phyloP scores from a whole-genome alignment of 192 early-diverging fungal species.

The Entomortierella parvispora region DNA sequence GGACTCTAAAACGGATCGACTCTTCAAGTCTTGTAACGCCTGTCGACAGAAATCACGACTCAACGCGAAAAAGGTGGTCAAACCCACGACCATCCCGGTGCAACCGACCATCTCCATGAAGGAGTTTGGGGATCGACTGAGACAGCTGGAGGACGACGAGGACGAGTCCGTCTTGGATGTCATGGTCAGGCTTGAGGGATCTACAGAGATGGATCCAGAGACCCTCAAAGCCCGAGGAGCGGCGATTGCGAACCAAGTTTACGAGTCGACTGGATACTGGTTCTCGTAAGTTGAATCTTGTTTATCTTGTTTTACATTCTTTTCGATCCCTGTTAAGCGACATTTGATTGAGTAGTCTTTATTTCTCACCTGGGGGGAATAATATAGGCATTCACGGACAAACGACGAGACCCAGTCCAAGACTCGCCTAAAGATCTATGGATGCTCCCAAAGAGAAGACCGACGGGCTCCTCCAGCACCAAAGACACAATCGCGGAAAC shows the following conservation, averaged over 20 bases:
- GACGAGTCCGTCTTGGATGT: conserved; percentile 44
- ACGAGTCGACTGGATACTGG: conserved; percentile 53
- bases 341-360: background rate
- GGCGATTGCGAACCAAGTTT: conserved; percentile 36
- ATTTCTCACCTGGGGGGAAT: too few species aligned
- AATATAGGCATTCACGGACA: conserved; percentile 45
- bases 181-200: conserved; percentile 28
- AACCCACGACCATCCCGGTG: conserved; percentile 29
- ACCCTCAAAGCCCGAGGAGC: conserved; percentile 36
- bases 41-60: conserved; percentile 49
- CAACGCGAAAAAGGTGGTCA: conserved; percentile 45
- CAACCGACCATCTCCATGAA: conserved; percentile 41
- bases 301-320: background rate
- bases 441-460: conserved; percentile 45
- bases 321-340: background rate
- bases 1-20: conserved; percentile 26
- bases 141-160: conserved; percentile 27
- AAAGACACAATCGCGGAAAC: conserved; percentile 47
- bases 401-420: conserved; percentile 52
- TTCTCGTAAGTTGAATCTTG: conserved; percentile 35
- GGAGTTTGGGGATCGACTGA: conserved; percentile 35
- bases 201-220: conserved; percentile 47
- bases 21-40: conserved; percentile 51
- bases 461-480: conserved; percentile 47
- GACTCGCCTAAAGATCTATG: conserved; percentile 49